These are phyloP conservation scores for Tulasnella sp. DNA, from an alignment of 768 basidiomycete species.

Conservation along the genomic window DNA sequence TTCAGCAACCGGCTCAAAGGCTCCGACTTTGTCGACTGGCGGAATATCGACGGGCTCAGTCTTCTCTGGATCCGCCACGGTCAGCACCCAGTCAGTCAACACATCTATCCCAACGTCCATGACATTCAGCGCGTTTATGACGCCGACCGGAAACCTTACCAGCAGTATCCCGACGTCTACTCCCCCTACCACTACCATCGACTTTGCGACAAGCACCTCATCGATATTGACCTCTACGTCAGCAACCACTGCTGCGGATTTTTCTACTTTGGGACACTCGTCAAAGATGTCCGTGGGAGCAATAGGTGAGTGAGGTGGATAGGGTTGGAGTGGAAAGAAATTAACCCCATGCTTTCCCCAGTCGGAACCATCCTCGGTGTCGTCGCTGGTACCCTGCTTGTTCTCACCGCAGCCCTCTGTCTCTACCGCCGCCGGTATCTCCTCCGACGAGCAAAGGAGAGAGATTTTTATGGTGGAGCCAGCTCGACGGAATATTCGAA, in stretches of 20 bases:
- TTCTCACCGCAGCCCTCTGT: not conserved
- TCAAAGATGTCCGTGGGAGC: not conserved
- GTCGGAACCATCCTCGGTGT: not conserved
- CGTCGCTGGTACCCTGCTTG: not conserved
- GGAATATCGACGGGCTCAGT: not conserved
- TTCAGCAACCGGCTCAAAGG: not conserved
- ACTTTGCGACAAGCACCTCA: not conserved
- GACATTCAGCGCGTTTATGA: not conserved
- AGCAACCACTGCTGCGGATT: not conserved
- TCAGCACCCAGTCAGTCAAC: not conserved
- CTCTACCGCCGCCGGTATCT: not conserved
- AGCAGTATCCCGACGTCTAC: not conserved
- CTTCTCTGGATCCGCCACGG: not conserved
- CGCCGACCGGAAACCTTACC: not conserved
- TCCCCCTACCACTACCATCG: not conserved
- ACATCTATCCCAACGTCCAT: not conserved
- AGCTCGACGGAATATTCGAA: not conserved
- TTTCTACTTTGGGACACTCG: not conserved
- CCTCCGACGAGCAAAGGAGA: not conserved
- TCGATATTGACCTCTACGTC: not conserved
- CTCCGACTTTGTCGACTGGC: not conserved
- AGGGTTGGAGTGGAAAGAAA: not conserved
- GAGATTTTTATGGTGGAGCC: not conserved
- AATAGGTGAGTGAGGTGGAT: not conserved
- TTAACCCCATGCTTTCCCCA: not conserved